Conservation (phyloP, 345 rosid species). For the Rhodamnia rubescens region DNA sequence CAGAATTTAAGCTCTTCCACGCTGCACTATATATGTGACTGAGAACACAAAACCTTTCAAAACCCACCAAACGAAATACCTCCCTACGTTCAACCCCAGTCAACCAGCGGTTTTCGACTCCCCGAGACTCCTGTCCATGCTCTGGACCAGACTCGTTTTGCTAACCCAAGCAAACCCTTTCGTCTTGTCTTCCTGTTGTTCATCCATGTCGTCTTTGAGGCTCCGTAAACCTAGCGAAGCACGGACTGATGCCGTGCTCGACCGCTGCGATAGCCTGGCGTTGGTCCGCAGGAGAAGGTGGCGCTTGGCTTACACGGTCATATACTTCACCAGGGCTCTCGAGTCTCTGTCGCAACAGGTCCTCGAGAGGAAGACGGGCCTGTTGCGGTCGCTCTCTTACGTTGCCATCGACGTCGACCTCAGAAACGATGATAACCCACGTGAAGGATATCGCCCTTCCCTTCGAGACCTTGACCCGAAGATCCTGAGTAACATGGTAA, state of each 20-base stretch:
- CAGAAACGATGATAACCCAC: fast-evolving
- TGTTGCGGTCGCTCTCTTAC: neutral
- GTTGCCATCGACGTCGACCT: fast-evolving
- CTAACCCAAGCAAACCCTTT: neutral
- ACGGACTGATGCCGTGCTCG: fast-evolving
- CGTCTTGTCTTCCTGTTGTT: neutral
- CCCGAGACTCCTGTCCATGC: neutral
- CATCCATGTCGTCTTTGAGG: neutral
- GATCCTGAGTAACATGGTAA: neutral
- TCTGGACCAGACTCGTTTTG: neutral
- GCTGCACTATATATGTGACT: neutral
- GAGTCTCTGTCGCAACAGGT: neutral
- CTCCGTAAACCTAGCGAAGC: neutral
- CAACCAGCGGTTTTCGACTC: neutral
- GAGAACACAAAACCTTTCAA: neutral
- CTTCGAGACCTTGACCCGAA: neutral
- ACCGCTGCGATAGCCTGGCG: fast-evolving
- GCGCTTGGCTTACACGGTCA: neutral
- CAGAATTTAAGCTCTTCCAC: too few relatives aligned
- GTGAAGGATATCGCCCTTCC: fast-evolving
- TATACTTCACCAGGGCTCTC: neutral
- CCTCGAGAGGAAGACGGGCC: neutral
- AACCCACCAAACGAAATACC: neutral
- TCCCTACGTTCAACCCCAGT: neutral
- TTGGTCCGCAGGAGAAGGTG: neutral